Conservation (phyloP, 495 filamentous ascomycete species). For the Podospora pseudopauciseta region DNA sequence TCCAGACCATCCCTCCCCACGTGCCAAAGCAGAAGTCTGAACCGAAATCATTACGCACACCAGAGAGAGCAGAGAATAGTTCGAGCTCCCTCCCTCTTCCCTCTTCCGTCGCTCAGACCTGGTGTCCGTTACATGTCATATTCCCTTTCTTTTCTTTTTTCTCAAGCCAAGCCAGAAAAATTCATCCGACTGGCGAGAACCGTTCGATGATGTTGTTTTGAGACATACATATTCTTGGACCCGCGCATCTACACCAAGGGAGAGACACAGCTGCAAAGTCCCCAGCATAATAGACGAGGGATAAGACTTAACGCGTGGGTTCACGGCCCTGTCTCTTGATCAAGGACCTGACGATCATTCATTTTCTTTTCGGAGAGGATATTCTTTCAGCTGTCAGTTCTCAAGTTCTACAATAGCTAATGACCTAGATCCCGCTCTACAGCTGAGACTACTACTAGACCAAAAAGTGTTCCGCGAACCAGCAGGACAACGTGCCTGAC, state of each 20-base stretch:
- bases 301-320: background rate
- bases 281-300: background rate
- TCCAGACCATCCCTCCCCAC: background rate
- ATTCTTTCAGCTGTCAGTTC: background rate
- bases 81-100: too few species aligned
- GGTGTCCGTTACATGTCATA: background rate
- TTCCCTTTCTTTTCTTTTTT: background rate
- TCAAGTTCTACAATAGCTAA: background rate
- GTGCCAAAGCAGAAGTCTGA: background rate
- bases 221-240: background rate
- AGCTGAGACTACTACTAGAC: background rate
- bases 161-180: background rate
- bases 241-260: background rate
- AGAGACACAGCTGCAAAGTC: background rate
- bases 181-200: background rate
- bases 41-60: background rate
- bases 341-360: background rate
- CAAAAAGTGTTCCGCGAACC: background rate
- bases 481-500: background rate
- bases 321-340: background rate
- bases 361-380: background rate
- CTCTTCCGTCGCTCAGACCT: background rate
- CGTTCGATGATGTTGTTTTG: background rate
- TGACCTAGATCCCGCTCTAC: too few species aligned
- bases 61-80: too few species aligned